These are phyloP conservation scores for Mycena belliarum DNA, from an alignment of 768 basidiomycete genomes.

Conservation along the genomic window DNA sequence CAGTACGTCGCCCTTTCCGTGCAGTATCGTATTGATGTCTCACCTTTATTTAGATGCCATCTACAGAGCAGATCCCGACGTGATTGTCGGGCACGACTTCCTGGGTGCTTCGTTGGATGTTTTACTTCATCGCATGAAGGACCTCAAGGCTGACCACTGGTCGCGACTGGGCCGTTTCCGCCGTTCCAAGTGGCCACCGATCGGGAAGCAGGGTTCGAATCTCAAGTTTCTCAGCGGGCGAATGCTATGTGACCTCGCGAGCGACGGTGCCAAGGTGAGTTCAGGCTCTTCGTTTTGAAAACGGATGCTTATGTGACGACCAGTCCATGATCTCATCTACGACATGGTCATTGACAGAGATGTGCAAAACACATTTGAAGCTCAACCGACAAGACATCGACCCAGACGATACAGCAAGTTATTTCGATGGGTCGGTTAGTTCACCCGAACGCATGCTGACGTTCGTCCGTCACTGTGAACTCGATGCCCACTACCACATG, in stretches of 20 bases:
- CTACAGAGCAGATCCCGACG: conserved; percentile 88
- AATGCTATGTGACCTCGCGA: conserved; percentile 88
- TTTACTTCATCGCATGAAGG: conserved; percentile 86
- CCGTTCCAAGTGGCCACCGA: conserved; percentile 77
- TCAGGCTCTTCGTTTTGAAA: neutral
- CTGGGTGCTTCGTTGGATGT: conserved; percentile 88
- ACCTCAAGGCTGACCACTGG: conserved; percentile 91
- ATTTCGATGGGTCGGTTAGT: conserved; percentile 81
- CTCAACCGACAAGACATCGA: conserved; percentile 91
- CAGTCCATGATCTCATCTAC: conserved; percentile 97
- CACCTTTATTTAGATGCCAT: conserved; percentile 55
- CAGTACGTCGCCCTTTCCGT: conserved; percentile 44
- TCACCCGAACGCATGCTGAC: conserved; percentile 78
- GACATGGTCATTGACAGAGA: conserved; percentile 97
- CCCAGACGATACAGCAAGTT: conserved; percentile 89
- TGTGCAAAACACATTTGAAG: conserved; percentile 89
- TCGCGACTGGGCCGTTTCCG: conserved; percentile 91
- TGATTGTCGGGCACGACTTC: conserved; percentile 94
- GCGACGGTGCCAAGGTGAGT: conserved; percentile 88
- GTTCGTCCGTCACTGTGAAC: conserved; percentile 91
- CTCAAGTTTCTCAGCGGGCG: conserved; percentile 82
- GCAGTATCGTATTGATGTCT: neutral
- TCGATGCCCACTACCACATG: conserved; percentile 97
- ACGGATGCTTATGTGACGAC: neutral
- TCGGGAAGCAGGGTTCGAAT: conserved; percentile 83